Evolutionary conservation across 2,329 filamentous ascomycete species (phyloP).

Genomic region (Westerdykella aurantiaca): DNA sequence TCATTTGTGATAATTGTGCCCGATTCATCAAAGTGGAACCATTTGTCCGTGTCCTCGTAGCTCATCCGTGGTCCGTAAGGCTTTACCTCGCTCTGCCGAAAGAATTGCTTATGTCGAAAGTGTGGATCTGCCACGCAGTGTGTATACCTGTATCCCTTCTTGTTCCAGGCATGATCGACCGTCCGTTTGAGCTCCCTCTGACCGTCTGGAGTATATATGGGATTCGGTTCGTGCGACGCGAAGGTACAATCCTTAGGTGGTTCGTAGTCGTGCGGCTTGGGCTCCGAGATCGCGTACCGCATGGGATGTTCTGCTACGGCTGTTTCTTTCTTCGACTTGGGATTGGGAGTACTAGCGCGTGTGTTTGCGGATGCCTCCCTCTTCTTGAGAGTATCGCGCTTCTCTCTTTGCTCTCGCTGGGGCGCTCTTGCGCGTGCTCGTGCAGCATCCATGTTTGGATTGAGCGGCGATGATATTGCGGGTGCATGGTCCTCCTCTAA

Average conservation of each 20-base stretch:
- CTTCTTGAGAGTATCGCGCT: conserved; percentile 51
- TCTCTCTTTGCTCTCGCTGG: conserved; percentile 44
- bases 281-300: conserved; percentile 47
- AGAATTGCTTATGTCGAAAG: conserved; percentile 82
- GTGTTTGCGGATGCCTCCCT: conserved; percentile 42
- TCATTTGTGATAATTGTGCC: conserved; percentile 78
- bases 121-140: conserved; percentile 84
- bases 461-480: conserved; percentile 67
- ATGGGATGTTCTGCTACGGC: conserved; percentile 42
- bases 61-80: conserved; percentile 81
- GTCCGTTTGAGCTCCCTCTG: conserved; percentile 43
- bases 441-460: conserved; percentile 51
- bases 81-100: conserved; percentile 78
- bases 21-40: conserved; percentile 71
- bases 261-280: conserved; percentile 45
- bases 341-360: conserved; percentile 36
- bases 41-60: conserved; percentile 84
- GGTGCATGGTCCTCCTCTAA: conserved; percentile 67
- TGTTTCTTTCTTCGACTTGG: conserved; percentile 36
- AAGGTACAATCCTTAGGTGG: conserved; percentile 45
- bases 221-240: conserved; percentile 42
- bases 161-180: conserved; percentile 55
- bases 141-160: conserved; percentile 75
- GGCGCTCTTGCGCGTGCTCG: conserved; percentile 40
- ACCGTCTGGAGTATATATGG: conserved; percentile 40